Percentiles rank a stretch among this genome's conserved stretches.
These are phyloP conservation scores for Fusarium siculi DNA, from an alignment of 2,329 filamentous ascomycete genomes.

Conservation along the genomic window DNA sequence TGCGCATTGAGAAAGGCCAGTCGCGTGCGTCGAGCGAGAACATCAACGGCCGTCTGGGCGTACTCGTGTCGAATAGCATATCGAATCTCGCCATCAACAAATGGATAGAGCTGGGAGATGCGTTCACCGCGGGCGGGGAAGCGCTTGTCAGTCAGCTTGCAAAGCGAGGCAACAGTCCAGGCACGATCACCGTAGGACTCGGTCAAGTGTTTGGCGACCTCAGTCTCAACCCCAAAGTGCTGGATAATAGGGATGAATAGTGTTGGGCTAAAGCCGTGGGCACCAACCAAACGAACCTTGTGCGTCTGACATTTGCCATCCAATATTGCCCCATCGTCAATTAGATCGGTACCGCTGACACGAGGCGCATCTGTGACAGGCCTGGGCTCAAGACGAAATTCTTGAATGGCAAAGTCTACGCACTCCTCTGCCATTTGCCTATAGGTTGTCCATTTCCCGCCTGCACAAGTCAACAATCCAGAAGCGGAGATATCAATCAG, in stretches of 20 bases:
- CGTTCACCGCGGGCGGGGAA: constrained; percentile 87
- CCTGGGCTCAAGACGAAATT: constrained; percentile 71
- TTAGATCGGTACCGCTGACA: constrained; percentile 74
- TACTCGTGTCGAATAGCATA: constrained; percentile 92
- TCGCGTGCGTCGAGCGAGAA: constrained; percentile 84
- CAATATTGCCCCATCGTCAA: constrained; percentile 74
- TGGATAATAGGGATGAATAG: constrained; percentile 96
- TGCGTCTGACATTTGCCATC: constrained; percentile 83
- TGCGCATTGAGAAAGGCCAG: constrained; percentile 93
- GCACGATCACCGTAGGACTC: constrained; percentile 91
- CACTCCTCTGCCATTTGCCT: constrained; percentile 93
- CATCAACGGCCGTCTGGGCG: constrained; percentile 89
- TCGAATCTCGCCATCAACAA: constrained; percentile 89
- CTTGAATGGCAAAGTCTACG: constrained; percentile 80
- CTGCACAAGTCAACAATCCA: constrained; percentile 84
- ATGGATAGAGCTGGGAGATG: constrained; percentile 84
- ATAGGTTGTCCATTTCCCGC: constrained; percentile 94
- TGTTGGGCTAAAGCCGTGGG: constrained; percentile 87
- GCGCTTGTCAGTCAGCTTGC: constrained; percentile 77
- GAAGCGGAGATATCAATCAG: constrained; percentile 84
- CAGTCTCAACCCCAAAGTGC: constrained; percentile 90
- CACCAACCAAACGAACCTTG: constrained; percentile 81
- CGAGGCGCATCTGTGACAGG: constrained; percentile 70
- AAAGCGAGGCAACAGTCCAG: constrained; percentile 88
- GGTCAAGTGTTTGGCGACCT: constrained; percentile 88